Conservation (phyloP, 495 filamentous ascomycete genomes). For the Xylaria intraflava region DNA sequence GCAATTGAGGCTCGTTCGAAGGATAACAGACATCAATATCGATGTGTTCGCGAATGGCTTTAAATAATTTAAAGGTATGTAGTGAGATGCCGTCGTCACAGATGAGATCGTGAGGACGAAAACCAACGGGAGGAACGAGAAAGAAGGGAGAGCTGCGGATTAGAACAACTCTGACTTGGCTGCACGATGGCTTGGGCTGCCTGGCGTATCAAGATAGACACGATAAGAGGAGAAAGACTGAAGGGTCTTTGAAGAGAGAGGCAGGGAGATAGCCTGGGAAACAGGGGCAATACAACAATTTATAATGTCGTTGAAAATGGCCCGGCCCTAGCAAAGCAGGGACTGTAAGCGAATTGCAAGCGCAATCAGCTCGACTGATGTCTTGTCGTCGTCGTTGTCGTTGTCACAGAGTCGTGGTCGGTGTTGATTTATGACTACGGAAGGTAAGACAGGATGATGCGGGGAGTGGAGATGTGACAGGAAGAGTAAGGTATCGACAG, state of each 20-base stretch:
- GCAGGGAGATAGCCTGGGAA: background rate
- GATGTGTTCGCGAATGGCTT: slow-evolving; percentile 21
- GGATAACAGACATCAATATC: slow-evolving; percentile 72
- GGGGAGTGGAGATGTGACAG: background rate
- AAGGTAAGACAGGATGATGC: background rate
- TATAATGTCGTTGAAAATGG: slow-evolving; percentile 2
- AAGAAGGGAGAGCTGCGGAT: background rate
- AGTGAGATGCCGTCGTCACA: slow-evolving; percentile 19
- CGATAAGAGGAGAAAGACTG: background rate
- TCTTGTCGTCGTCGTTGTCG: background rate
- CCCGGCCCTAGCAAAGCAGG: slow-evolving; percentile 3
- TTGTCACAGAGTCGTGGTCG: too few relatives aligned
- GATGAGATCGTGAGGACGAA: slow-evolving; percentile 10
- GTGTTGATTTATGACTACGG: too few relatives aligned
- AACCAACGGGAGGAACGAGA: background rate
- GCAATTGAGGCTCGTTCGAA: slow-evolving; percentile 60
- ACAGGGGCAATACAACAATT: slow-evolving; percentile 8
- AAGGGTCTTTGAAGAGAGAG: background rate
- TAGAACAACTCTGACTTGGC: background rate
- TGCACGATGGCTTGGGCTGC: background rate
- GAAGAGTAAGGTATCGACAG: slow-evolving; percentile 4
- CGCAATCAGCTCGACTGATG: slow-evolving; percentile 2
- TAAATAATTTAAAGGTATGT: slow-evolving; percentile 16
- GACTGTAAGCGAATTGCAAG: background rate
- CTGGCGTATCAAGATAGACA: background rate